Evolutionary conservation across 2,329 filamentous ascomycete species (phyloP).

Genomic region (Fonsecaea nubica): DNA sequence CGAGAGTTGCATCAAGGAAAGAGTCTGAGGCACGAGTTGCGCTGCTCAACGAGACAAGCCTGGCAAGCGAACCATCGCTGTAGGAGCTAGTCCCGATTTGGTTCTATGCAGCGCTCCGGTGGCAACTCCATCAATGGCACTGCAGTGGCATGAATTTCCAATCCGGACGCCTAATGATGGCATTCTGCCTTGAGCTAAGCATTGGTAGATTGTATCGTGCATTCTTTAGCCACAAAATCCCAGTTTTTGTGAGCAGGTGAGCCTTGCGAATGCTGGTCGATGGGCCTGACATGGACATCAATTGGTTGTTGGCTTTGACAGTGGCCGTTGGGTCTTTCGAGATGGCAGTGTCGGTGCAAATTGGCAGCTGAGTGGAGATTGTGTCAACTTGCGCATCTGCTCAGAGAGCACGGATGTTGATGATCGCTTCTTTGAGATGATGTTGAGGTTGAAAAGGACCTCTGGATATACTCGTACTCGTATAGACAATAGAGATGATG

Average conservation of each 20-base stretch:
- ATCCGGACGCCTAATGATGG: not conserved
- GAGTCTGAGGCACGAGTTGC: not conserved
- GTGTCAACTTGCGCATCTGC: not conserved
- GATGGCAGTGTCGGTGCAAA: not conserved
- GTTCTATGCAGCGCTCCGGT: conserved; percentile 12
- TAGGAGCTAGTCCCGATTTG: conserved; percentile 7
- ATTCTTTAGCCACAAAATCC: not conserved
- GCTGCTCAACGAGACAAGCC: too few species aligned
- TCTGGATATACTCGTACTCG: not conserved
- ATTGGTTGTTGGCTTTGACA: not conserved
- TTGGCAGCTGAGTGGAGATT: not conserved
- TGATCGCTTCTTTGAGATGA: not conserved
- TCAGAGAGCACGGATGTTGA: not conserved
- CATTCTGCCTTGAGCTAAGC: not conserved
- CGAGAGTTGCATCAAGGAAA: not conserved
- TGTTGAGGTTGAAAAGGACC: not conserved
- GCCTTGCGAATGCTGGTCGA: not conserved
- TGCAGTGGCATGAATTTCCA: not conserved
- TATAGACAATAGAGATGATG: not conserved
- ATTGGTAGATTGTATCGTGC: not conserved
- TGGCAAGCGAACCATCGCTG: not conserved
- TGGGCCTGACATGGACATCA: not conserved
- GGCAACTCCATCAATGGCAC: not conserved
- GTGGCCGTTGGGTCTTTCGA: not conserved
- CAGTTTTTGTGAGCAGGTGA: not conserved